A percentile compares a stretch with the other conserved stretches of the same genome.
Evolutionary conservation across 2,329 filamentous ascomycete genomes (phyloP).

Genomic region (Fusarium sp.): DNA sequence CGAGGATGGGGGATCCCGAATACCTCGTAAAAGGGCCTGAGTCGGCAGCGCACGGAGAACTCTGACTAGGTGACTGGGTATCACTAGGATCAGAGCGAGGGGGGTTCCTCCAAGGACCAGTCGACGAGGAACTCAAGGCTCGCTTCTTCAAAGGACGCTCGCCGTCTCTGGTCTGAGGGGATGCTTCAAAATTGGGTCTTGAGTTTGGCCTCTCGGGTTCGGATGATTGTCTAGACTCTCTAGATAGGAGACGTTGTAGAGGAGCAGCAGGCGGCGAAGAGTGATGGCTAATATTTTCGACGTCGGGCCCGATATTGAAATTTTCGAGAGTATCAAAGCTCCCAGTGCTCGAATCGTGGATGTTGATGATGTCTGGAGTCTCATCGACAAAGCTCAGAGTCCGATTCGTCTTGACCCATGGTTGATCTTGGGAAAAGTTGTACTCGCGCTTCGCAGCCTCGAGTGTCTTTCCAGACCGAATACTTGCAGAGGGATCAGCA

Average conservation of each 20-base stretch:
- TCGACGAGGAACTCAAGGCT: slow-evolving; percentile 35
- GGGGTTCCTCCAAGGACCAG: slow-evolving; percentile 22
- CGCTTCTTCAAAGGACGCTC: slow-evolving; percentile 37
- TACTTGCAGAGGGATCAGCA: slow-evolving; percentile 26
- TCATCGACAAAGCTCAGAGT: slow-evolving; percentile 47
- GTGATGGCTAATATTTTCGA: slow-evolving; percentile 15
- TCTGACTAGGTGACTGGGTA: slow-evolving; percentile 28
- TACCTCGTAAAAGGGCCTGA: slow-evolving; percentile 15
- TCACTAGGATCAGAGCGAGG: slow-evolving; percentile 25
- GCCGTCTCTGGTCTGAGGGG: background rate
- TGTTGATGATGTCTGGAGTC: slow-evolving; percentile 45
- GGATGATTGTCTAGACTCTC: background rate
- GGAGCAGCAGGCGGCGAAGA: slow-evolving; percentile 19
- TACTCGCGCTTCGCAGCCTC: slow-evolving; percentile 36
- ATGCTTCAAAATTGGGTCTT: background rate
- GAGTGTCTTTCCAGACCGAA: slow-evolving; percentile 30
- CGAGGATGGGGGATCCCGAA: slow-evolving; percentile 3
- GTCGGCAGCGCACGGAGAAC: slow-evolving; percentile 11
- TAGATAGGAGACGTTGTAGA: slow-evolving; percentile 6
- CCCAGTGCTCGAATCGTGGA: slow-evolving; percentile 38
- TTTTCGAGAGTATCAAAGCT: slow-evolving; percentile 28
- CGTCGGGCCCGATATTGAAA: background rate
- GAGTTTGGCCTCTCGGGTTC: slow-evolving; percentile 13
- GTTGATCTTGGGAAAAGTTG: slow-evolving; percentile 43
- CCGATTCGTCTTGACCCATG: slow-evolving; percentile 45